Evolutionary conservation across 2,329 filamentous ascomycete genomes (phyloP), one percentile per base, ranked within the genome.

Genomic region (Fusarium vanettenii): DNA sequence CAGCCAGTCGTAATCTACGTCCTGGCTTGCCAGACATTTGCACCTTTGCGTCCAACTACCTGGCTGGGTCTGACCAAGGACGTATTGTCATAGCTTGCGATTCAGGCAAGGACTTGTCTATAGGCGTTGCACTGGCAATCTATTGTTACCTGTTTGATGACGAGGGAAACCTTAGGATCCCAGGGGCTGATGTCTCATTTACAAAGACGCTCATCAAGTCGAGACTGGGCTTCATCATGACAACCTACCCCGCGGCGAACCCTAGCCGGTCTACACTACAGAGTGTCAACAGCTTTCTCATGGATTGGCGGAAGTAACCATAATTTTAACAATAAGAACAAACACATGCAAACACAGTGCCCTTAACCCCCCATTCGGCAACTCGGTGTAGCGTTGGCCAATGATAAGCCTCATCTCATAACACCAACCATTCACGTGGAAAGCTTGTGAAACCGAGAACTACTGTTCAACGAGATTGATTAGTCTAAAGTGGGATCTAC

Each of bases 271-370:
- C 94, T 25, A 98, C 95, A 0, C 85, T 98, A 41, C 95, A 98
- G 83, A 96, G 94, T 76, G 93, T 98, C 6, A 98, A 98, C 82
- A 94, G 94, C 65, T 97, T 94, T 79, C 84, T 98, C 61, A 96
- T 98, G 91, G 88, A 88, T 66, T 86, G 84, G 82, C 79, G 80
- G 55, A 83, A 71, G 80, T 75, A 68, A 81, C 20, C 7, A 13
- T 13, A 1, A 10, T 7, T 3, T 9, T 33, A 7, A n/a, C 22
- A 39, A 33, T 20, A 69, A 27, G n/a, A 39, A 43, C 18, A 33
- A n/a, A 20, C 14, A 43, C 10, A 66, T 9, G 9, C 43, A 16
- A 43, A 29, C 37, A 29, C 33, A 8, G 25, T 14, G 18, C 10
- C 2, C 27, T 31, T 31, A 25, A 29, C 18, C 56, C 11, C 2